phyloP scores from a whole-genome alignment of 164 flowering plant species.

The Sextonia rubra region DNA sequence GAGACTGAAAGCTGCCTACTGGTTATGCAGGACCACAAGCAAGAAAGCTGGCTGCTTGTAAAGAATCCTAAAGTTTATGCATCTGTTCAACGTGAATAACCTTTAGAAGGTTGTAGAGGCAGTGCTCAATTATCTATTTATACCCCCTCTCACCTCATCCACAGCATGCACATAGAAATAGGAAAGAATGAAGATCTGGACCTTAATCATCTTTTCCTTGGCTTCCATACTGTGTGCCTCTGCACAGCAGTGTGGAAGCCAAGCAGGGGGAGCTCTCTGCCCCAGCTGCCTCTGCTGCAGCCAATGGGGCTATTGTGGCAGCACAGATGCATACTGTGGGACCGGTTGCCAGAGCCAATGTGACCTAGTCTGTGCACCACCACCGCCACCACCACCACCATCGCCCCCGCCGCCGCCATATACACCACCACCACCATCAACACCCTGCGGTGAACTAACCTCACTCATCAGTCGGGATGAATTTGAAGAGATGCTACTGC shows the following conservation, averaged over 20 bases:
- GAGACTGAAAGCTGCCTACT: too few relatives aligned
- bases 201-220: not conserved
- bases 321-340: not conserved
- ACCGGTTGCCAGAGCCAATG: slow-evolving; percentile 6
- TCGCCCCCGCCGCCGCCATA: not conserved
- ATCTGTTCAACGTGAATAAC: too few relatives aligned
- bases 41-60: too few relatives aligned
- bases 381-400: not conserved
- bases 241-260: not conserved
- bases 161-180: slow-evolving; percentile 20
- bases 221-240: not conserved
- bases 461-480: not conserved
- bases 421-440: not conserved
- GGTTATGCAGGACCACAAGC: too few relatives aligned
- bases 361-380: too few relatives aligned
- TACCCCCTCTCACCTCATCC: too few relatives aligned
- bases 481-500: not conserved
- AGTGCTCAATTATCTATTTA: too few relatives aligned
- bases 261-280: not conserved
- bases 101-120: too few relatives aligned
- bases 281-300: slow-evolving; percentile 5
- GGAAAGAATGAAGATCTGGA: slow-evolving; percentile 7
- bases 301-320: slow-evolving; percentile 4
- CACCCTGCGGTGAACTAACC: not conserved
- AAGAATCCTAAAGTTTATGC: too few relatives aligned